These are phyloP conservation scores for Cinchona pubescens DNA, from an alignment of 257 asterid species.

Conservation along the genomic window DNA sequence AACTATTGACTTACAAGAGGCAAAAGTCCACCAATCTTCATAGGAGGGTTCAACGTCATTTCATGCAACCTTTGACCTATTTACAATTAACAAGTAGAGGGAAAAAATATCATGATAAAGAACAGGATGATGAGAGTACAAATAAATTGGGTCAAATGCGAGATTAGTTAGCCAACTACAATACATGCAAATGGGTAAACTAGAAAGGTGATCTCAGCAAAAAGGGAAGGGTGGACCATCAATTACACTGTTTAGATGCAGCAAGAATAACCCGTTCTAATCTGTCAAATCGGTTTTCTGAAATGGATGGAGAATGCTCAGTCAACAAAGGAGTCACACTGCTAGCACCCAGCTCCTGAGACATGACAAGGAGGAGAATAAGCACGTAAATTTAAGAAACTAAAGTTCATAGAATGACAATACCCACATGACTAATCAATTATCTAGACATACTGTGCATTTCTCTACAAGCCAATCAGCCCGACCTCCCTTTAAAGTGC, in stretches of 20 bases:
- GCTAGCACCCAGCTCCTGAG: constrained; percentile 88
- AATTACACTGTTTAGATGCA: constrained; percentile 82
- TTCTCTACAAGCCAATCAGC: constrained; percentile 99
- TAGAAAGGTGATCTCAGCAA: constrained; percentile 12
- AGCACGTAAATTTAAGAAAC: neutral
- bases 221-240: constrained; percentile 1
- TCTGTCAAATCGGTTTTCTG: constrained; percentile 81
- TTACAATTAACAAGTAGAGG: constrained; percentile 7
- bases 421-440: constrained; percentile 23
- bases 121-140: constrained; percentile 3
- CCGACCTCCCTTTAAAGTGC: constrained; percentile 94
- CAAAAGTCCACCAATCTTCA: constrained; percentile 48
- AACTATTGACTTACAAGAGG: constrained; percentile 49
- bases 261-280: constrained; percentile 79
- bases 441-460: constrained; percentile 74
- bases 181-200: neutral
- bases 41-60: constrained; percentile 75
- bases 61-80: constrained; percentile 90
- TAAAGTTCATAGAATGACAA: constrained; percentile 4
- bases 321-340: constrained; percentile 87
- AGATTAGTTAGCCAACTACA: constrained; percentile 5
- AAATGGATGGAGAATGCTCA: constrained; percentile 64
- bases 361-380: constrained; percentile 15
- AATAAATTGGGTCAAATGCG: constrained; percentile 3
- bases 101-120: neutral